A percentile compares a stretch with the other conserved stretches of the same genome.
Conservation (phyloP, 75 land plant species). For the Sequoiadendron giganteum region DNA sequence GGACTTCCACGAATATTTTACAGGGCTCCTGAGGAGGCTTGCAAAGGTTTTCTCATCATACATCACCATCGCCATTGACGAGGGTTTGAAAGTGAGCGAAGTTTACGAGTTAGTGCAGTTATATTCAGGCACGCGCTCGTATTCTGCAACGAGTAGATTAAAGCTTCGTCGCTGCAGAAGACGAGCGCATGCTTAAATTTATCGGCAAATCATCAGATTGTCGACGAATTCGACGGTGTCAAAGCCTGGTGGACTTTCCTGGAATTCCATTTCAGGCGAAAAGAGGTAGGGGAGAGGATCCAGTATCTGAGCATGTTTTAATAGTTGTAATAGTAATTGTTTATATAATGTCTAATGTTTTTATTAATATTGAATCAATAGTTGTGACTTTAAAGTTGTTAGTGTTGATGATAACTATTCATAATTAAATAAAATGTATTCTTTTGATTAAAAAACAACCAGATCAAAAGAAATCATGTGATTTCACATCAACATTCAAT, state of each 20-base stretch:
- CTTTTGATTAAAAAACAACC: no score
- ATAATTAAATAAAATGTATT: no score
- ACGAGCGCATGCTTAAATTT: background rate
- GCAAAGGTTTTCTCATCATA: conserved; percentile 13
- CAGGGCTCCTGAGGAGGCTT: conserved; percentile 12
- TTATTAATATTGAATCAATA: no score
- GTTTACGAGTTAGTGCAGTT: conserved; percentile 16
- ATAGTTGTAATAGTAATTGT: no score
- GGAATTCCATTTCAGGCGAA: conserved; percentile 13
- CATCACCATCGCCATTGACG: conserved; percentile 17
- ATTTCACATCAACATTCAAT: no score
- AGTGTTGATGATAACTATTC: no score
- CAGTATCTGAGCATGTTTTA: no score
- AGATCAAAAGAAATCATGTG: no score
- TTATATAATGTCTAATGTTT: no score
- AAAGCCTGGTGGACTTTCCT: conserved; percentile 14
- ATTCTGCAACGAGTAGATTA: background rate
- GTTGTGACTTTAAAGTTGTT: no score
- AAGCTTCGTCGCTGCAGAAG: conserved; percentile 16
- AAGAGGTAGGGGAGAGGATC: no score
- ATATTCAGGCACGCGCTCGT: conserved; percentile 14
- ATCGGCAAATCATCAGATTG: conserved; percentile 9
- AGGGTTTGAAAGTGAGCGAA: conserved; percentile 12
- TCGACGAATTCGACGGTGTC: conserved; percentile 18
- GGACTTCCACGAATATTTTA: conserved; percentile 17